Evolutionary conservation across 345 rosid species (phyloP), one percentile per base, ranked within the genome.

Genomic region (Gossypium stocksii): DNA sequence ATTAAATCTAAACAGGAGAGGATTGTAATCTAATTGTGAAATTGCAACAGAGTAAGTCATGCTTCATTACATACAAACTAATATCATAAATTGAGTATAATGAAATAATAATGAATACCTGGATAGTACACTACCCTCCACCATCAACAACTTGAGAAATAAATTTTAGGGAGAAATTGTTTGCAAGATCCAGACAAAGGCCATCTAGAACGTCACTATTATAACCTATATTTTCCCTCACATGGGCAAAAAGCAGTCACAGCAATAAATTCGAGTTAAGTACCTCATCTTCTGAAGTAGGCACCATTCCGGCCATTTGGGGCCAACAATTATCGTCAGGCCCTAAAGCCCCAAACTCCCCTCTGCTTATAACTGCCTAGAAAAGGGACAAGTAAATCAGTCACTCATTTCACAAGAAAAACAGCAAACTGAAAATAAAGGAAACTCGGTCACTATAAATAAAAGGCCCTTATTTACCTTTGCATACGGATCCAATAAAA

Each of bases 221-320:
- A 25, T 45, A 13, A 73, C 27, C 54, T 23, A 48, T 6, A 59
- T 45, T 60, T 22, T 22, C 12, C 44, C 27, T 48, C 17, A 48
- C 29, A 48, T 13, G 52, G 8, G 71, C n/a, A 66, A 45, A 48
- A 16, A 23, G 10, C 12, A 67, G n/a, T 66, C 23, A 48, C 45
- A 65, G 70, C 49, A 20, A 56, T 60, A 70, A 57, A 15, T 56
- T 51, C 13, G 13, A 57, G 52, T 74, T 29, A 20, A 65, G 45
- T 86, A 92, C 98, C 98, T 92, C 85, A 73, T 89, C 86, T 19
- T 83, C 83, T 70, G 69, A 61, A 77, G 80, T 70, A 15, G 98
- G 97, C 52, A 94, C 85, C 87, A 81, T 89, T 78, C 97, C 82
- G 56, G 93, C 97, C 98, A 94, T 90, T 86, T 89, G 97, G 46